Conservation (phyloP, 345 rosid genomes). For the Populus alba region DNA sequence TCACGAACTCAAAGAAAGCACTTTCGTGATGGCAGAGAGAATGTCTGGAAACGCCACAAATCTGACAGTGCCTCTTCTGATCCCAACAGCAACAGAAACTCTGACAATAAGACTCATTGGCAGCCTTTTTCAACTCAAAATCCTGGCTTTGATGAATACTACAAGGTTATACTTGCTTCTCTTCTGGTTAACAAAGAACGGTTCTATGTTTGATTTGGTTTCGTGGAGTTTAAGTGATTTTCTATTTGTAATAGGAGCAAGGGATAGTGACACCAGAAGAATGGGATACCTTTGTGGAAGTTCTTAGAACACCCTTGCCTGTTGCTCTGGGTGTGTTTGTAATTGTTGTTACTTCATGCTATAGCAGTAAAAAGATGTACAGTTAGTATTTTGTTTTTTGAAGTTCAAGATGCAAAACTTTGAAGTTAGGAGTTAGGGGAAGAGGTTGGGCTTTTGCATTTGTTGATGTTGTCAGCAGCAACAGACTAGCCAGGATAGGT, state of each 20-base stretch:
- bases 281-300: constrained; percentile 69
- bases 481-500: background rate
- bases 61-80: constrained; percentile 43
- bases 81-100: constrained; percentile 20
- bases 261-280: constrained; percentile 65
- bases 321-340: constrained; percentile 3
- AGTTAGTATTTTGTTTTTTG: too few species aligned
- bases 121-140: constrained; percentile 63
- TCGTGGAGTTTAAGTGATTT: background rate
- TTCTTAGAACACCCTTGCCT: constrained; percentile 85
- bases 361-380: background rate
- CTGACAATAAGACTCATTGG: constrained; percentile 34
- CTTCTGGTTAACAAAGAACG: background rate
- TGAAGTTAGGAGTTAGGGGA: background rate
- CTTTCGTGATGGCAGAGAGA: constrained; percentile 65
- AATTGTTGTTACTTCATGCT: background rate
- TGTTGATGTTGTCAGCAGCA: background rate
- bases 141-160: constrained; percentile 75
- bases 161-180: constrained; percentile 47
- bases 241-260: constrained; percentile 58
- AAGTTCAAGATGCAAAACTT: background rate
- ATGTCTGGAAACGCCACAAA: constrained; percentile 58
- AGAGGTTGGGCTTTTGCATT: background rate
- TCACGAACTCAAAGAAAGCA: constrained; percentile 65
- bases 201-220: background rate